Evolutionary conservation across 148 eudicot species (phyloP).

Genomic region (Vaccinium myrtillus): DNA sequence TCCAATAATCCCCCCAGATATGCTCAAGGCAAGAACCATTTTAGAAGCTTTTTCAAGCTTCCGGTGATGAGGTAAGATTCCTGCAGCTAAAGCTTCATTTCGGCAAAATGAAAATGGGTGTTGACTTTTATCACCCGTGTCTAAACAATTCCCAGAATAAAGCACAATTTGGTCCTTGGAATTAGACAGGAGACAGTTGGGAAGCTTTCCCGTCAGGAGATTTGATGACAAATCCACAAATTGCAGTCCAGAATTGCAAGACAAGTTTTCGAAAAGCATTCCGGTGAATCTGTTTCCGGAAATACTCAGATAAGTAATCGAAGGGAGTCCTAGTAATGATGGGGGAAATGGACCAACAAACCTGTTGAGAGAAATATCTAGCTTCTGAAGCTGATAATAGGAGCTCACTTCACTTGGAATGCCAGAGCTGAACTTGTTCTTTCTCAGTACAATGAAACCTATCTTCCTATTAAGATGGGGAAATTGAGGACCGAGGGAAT

Average conservation of each 20-base stretch:
- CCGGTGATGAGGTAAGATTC: slow-evolving; percentile 49
- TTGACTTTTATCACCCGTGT: slow-evolving; percentile 41
- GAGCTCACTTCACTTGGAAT: slow-evolving; percentile 55
- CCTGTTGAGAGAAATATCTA: slow-evolving; percentile 70
- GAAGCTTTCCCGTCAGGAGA: slow-evolving; percentile 62
- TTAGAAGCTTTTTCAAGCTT: slow-evolving; percentile 33
- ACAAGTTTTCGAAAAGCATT: slow-evolving; percentile 34
- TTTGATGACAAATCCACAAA: slow-evolving; percentile 73
- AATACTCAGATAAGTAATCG: slow-evolving; percentile 56
- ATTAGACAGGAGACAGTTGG: slow-evolving; percentile 47
- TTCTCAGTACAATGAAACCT: slow-evolving; percentile 47
- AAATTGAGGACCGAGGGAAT: slow-evolving; percentile 67
- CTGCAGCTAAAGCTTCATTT: slow-evolving; percentile 90
- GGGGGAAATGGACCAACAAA: slow-evolving; percentile 74
- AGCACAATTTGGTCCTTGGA: slow-evolving; percentile 30
- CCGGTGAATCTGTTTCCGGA: slow-evolving; percentile 70
- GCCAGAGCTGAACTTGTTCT: slow-evolving; percentile 61
- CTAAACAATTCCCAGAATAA: slow-evolving; percentile 63
- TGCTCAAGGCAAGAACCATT: slow-evolving; percentile 44
- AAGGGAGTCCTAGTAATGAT: slow-evolving; percentile 57
- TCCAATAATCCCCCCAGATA: slow-evolving; percentile 50
- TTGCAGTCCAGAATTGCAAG: slow-evolving; percentile 54
- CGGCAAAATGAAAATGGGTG: slow-evolving; percentile 57
- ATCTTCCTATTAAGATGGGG: slow-evolving; percentile 58
- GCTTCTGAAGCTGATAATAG: slow-evolving; percentile 54